Percentiles rank a stretch among this genome's conserved stretches.
Evolutionary conservation across 2,329 filamentous ascomycete species (phyloP).

Genomic region (Colletotrichum ledebouriae): DNA sequence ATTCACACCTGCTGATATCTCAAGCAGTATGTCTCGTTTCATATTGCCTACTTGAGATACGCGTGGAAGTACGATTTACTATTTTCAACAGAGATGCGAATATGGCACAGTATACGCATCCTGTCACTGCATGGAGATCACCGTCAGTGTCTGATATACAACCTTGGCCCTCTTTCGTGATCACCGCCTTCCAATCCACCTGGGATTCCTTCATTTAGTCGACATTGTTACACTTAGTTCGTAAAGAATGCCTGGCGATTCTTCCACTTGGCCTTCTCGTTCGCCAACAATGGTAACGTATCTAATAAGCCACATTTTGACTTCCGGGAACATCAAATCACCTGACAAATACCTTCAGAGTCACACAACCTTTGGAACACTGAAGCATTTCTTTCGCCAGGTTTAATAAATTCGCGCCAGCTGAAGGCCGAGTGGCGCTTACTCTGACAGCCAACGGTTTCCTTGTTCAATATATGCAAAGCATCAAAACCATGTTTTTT

Average conservation of each 20-base stretch:
- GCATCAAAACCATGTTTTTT: constrained; percentile 19
- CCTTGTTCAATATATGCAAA: constrained; percentile 22
- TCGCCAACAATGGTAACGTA: not conserved
- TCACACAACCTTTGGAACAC: constrained; percentile 16
- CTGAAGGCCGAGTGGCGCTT: constrained; percentile 1
- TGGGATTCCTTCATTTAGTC: not conserved
- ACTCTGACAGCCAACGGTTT: constrained; percentile 25
- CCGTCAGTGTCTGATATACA: constrained; percentile 13
- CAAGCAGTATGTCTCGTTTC: not conserved
- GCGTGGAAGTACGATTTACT: not conserved
- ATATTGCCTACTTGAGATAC: not conserved
- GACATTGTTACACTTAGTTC: no score
- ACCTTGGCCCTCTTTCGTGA: no score
- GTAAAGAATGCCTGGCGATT: no score
- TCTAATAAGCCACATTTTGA: not conserved
- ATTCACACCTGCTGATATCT: not conserved
- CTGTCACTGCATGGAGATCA: constrained; percentile 2
- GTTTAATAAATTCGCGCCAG: constrained; percentile 4
- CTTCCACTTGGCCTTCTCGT: no score
- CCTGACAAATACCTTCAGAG: constrained; percentile 9
- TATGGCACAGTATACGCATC: constrained; percentile 4
- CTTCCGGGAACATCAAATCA: not conserved
- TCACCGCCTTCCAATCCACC: not conserved
- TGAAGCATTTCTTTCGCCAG: not conserved
- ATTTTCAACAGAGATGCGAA: not conserved